Evolutionary conservation across 2,329 filamentous ascomycete species (phyloP).

Genomic region (Paracoccidioides brasiliensis): DNA sequence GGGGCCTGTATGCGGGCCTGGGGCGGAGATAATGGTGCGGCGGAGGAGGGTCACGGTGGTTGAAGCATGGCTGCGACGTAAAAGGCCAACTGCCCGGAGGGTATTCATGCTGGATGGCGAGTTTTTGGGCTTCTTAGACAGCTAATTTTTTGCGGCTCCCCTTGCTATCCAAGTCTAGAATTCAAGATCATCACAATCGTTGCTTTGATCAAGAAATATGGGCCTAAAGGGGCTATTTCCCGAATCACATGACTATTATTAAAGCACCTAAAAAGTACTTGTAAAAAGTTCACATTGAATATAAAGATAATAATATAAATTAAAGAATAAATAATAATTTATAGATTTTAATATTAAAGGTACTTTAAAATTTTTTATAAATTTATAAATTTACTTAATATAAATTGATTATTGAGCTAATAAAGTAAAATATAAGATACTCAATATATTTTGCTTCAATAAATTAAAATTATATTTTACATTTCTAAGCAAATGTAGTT

Average conservation of each 20-base stretch:
- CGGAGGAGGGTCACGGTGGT: conserved; percentile 11
- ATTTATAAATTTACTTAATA: too few species aligned
- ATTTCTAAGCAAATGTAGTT: too few species aligned
- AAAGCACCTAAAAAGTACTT: neutral
- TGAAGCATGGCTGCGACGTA: conserved; percentile 9
- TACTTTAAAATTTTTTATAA: too few species aligned
- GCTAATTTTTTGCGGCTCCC: neutral
- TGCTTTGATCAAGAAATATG: too few species aligned
- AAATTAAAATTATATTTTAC: too few species aligned
- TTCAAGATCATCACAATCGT: neutral
- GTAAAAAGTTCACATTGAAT: neutral
- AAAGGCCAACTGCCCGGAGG: conserved; percentile 9
- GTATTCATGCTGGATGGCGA: neutral
- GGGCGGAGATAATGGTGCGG: conserved; percentile 38
- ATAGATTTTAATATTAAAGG: too few species aligned
- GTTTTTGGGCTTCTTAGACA: neutral
- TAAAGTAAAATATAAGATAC: too few species aligned
- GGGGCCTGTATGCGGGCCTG: conserved; percentile 38
- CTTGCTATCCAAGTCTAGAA: neutral
- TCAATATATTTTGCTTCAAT: too few species aligned
- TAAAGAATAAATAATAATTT: too few species aligned
- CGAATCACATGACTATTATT: neutral
- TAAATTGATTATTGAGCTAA: too few species aligned
- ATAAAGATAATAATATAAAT: too few species aligned
- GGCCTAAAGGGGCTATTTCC: too few species aligned